These are phyloP conservation scores for Stemphylium vesicarium DNA, from an alignment of 2,329 filamentous ascomycete genomes.

Conservation along the genomic window DNA sequence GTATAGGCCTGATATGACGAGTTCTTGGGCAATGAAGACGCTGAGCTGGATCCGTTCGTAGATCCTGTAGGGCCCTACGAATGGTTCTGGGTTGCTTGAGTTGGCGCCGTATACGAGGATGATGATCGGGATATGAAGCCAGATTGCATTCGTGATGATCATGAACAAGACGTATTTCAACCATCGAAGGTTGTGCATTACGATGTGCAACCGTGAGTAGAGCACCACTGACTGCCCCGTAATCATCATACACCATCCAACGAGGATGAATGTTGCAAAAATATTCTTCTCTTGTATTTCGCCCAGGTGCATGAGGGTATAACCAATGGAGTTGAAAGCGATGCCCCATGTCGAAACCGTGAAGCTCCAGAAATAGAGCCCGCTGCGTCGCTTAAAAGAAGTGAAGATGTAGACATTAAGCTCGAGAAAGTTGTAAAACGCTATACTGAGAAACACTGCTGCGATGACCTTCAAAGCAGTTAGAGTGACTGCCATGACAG, in stretches of 20 bases:
- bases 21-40: constrained; percentile 49
- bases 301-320: constrained; percentile 50
- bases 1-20: constrained; percentile 52
- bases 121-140: constrained; percentile 61
- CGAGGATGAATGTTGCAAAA: constrained; percentile 51
- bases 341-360: constrained; percentile 52
- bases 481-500: constrained; percentile 7
- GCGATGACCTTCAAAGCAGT: constrained; percentile 14
- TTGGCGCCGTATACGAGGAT: constrained; percentile 61
- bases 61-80: constrained; percentile 39
- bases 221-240: constrained; percentile 66
- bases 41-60: constrained; percentile 53
- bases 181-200: constrained; percentile 56
- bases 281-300: constrained; percentile 36
- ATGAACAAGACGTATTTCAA: constrained; percentile 60
- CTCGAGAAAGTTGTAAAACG: constrained; percentile 50
- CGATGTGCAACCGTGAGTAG: constrained; percentile 66
- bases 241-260: constrained; percentile 67
- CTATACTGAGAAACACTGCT: constrained; percentile 31
- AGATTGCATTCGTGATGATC: constrained; percentile 61
- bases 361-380: constrained; percentile 58
- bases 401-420: constrained; percentile 53
- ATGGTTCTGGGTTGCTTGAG: constrained; percentile 38
- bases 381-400: constrained; percentile 53
- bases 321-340: constrained; percentile 54